These are phyloP conservation scores for Smallanthus sonchifolius DNA, from an alignment of 129 eudicot species.

Conservation along the genomic window DNA sequence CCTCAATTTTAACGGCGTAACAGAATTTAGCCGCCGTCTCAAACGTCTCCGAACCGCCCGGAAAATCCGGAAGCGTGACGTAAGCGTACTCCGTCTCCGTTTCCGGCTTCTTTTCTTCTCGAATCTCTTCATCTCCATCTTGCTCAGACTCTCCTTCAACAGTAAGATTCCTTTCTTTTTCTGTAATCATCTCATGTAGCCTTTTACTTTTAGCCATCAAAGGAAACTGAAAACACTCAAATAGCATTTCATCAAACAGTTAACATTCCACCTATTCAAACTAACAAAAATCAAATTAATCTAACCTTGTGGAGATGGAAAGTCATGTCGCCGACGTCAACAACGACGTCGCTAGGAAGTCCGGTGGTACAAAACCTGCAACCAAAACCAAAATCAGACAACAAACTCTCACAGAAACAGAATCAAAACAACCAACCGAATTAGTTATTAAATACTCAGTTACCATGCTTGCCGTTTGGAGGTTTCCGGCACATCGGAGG, in stretches of 20 bases:
- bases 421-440: background rate
- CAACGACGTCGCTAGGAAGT: constrained; percentile 72
- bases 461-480: constrained; percentile 95
- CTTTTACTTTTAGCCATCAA: constrained; percentile 76
- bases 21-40: constrained; percentile 90
- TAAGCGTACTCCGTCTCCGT: constrained; percentile 27
- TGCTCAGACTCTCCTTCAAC: constrained; percentile 19
- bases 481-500: constrained; percentile 45
- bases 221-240: constrained; percentile 55
- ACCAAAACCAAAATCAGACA: background rate
- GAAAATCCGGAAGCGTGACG: constrained; percentile 67
- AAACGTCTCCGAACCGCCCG: constrained; percentile 86
- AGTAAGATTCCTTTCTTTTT: constrained; percentile 51
- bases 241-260: constrained; percentile 15
- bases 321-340: constrained; percentile 83
- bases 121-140: constrained; percentile 22
- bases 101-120: constrained; percentile 19
- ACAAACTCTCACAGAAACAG: background rate
- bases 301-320: constrained; percentile 94
- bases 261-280: background rate
- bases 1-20: constrained; percentile 84
- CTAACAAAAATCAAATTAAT: constrained; percentile 9
- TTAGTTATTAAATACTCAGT: background rate
- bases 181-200: constrained; percentile 71
- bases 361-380: constrained; percentile 96